Base-by-base conservation (phyloP, 2,329 filamentous ascomycete genomes). In the Ophioceras dolichostomum region DNA sequence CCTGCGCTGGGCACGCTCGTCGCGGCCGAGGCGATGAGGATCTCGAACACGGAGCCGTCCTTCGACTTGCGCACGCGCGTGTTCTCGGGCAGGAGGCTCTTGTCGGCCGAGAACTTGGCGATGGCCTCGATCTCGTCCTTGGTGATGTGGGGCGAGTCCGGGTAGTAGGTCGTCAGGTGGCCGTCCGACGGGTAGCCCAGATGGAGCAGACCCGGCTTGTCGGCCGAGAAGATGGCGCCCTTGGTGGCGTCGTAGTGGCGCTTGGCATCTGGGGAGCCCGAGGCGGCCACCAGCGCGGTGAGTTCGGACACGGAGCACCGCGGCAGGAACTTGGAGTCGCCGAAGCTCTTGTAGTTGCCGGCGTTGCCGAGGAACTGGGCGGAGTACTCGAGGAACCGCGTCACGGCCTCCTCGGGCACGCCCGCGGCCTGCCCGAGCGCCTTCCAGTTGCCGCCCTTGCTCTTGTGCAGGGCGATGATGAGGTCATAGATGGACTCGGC, bases 301-400 rank as follows among this genome's bases (percentile, higher is more conserved):
- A 88, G 70, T 5, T 68, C 70, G 41, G 73, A 70, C 46, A 77
- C 70, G 6, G 69, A 65, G 50, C 82, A 75, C 47, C 83, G 70
- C 2, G 84, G 84, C 40, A 91, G 71, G 53, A 91, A 88, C 55
- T 91, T 91, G 49, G 79, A 74, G 58, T 91, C 83, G 31, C 85
- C 85, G 50, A 88, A 89, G 47, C 81, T 82, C 63, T 89, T 89
- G 63, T 89, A 91, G 58, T 91, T 91, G 44, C 85, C 83, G 43
- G 69, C 70, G 53, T 89, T 91, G 32, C 82, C 82, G 3, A 91
- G 65, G 56, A 91, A 87, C 57, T 85, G 81, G 21, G 73, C 76
- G 7, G 81, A 70, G 56, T 89, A 91, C 55, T 87, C 75, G 27
- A 89, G 65, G 61, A 88, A 88, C 42, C 70, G 65, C 13, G 70